Conservation (phyloP, 2,329 filamentous ascomycete genomes). For the Trichophyton verrucosum region DNA sequence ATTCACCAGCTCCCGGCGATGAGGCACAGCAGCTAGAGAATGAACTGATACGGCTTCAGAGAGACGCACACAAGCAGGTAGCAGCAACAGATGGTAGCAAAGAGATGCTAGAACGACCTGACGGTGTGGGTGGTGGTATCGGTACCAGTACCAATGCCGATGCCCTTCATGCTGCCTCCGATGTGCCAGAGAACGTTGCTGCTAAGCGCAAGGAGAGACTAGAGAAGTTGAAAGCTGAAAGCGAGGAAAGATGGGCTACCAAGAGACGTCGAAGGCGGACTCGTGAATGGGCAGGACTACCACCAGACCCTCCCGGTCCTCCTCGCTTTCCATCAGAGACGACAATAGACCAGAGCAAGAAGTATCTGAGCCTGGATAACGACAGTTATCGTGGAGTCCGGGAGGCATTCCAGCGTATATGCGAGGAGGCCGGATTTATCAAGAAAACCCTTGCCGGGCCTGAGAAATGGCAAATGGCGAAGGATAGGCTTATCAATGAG, state of each 20-base stretch:
- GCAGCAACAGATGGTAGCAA: conserved; percentile 17
- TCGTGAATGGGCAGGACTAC: conserved; percentile 54
- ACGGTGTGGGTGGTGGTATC: background rate
- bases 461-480: conserved; percentile 60
- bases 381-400: conserved; percentile 52
- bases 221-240: conserved; percentile 45
- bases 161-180: background rate
- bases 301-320: conserved; percentile 54
- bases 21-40: conserved; percentile 21
- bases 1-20: background rate
- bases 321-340: conserved; percentile 72
- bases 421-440: conserved; percentile 51
- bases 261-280: conserved; percentile 58
- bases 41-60: conserved; percentile 27
- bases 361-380: conserved; percentile 52
- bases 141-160: background rate
- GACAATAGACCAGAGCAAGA: conserved; percentile 66
- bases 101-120: background rate
- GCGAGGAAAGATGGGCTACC: conserved; percentile 48
- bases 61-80: conserved; percentile 25
- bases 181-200: conserved; percentile 35
- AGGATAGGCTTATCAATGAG: conserved; percentile 53
- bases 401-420: conserved; percentile 57
- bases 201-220: conserved; percentile 44
- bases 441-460: conserved; percentile 67